phyloP scores from a whole-genome alignment of 768 basidiomycete genomes.

The Russula dissimulans region DNA sequence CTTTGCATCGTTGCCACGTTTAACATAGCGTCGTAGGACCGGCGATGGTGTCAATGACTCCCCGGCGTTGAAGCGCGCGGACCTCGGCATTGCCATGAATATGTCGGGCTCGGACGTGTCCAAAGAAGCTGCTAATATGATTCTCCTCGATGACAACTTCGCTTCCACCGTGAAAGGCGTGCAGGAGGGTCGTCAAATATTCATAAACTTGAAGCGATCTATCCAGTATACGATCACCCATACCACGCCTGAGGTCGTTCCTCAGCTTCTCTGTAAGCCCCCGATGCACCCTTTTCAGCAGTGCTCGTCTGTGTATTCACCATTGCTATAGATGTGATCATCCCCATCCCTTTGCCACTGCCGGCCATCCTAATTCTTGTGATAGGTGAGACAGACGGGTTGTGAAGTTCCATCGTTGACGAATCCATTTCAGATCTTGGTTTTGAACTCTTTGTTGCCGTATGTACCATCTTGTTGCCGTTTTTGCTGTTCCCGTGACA shows the following conservation, averaged over 20 bases:
- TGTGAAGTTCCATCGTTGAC: background rate
- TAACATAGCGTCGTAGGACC: constrained; percentile 32
- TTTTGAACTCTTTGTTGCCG: constrained; percentile 59
- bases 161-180: constrained; percentile 67
- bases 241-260: constrained; percentile 60
- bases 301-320: background rate
- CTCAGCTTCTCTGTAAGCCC: constrained; percentile 51
- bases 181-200: constrained; percentile 59
- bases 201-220: constrained; percentile 61
- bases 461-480: constrained; percentile 26
- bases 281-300: background rate
- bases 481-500: background rate
- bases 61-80: constrained; percentile 62
- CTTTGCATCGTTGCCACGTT: background rate
- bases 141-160: constrained; percentile 63
- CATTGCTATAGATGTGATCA: constrained; percentile 43
- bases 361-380: constrained; percentile 64
- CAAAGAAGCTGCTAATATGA: constrained; percentile 70
- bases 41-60: constrained; percentile 70
- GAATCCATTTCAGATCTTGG: constrained; percentile 44
- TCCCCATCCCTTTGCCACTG: constrained; percentile 56
- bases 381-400: constrained; percentile 38
- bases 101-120: constrained; percentile 67
- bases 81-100: constrained; percentile 69
- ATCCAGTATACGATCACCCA: constrained; percentile 63